These are phyloP conservation scores for Xylaria sp. DNA, from an alignment of 2,329 filamentous ascomycete species.

Conservation along the genomic window DNA sequence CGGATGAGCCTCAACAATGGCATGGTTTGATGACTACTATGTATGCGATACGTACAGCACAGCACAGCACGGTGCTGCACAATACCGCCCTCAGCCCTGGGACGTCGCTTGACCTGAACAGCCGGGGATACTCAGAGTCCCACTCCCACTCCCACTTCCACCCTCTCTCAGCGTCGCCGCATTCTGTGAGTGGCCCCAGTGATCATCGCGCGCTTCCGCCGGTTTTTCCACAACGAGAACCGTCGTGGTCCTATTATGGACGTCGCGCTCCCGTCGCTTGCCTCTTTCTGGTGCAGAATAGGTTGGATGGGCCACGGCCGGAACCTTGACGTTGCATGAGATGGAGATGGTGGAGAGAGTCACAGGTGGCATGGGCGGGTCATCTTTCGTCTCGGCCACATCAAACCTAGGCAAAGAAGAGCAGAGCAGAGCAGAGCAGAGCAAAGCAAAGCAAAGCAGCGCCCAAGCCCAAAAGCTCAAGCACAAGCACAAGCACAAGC, in stretches of 20 bases:
- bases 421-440: too few species aligned
- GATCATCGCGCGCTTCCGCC: background rate
- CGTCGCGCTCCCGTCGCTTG: constrained; percentile 1
- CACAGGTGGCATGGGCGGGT: background rate
- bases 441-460: too few species aligned
- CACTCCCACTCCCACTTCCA: too few species aligned
- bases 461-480: too few species aligned
- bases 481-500: too few species aligned
- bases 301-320: background rate
- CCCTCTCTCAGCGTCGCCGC: constrained; percentile 16
- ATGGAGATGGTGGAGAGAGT: constrained; percentile 13
- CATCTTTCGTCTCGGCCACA: constrained; percentile 6
- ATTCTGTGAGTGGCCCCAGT: constrained; percentile 10
- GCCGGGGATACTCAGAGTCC: background rate
- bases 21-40: too few species aligned
- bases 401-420: too few species aligned
- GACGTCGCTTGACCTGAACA: constrained; percentile 6
- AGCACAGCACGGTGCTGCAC: too few species aligned
- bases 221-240: constrained; percentile 18
- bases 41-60: too few species aligned
- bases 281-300: constrained; percentile 9
- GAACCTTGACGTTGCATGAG: constrained; percentile 22
- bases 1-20: constrained; percentile 19
- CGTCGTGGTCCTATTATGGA: constrained; percentile 15
- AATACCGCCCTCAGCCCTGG: background rate